Conservation (phyloP, 805 yeast genomes). For the Nakazawaea anatomiae region DNA sequence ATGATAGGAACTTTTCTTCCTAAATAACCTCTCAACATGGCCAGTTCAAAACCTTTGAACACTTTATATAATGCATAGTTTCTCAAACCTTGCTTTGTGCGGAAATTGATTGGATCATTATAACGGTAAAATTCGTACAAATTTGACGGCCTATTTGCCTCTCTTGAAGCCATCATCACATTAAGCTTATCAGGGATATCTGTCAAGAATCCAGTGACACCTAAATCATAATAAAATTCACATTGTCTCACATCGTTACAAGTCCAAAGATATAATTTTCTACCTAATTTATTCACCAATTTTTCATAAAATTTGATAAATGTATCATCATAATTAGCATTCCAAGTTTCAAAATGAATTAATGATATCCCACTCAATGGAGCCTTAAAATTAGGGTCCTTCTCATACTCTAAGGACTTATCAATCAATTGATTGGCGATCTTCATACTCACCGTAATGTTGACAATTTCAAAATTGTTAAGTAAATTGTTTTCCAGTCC, state of each 20-base stretch:
- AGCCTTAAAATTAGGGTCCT: not conserved
- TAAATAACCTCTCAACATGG: constrained; percentile 2
- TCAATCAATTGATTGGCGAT: constrained; percentile 18
- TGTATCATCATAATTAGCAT: constrained; percentile 1
- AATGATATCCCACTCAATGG: constrained; percentile 5
- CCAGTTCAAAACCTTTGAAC: constrained; percentile 1
- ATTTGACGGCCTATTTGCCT: not conserved
- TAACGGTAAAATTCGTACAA: constrained; percentile 4
- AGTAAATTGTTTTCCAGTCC: constrained; percentile 15
- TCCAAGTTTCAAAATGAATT: constrained; percentile 7
- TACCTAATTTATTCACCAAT: constrained; percentile 1
- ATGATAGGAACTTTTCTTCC: constrained; percentile 4
- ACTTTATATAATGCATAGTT: constrained; percentile 4
- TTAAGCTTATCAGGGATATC: constrained; percentile 5
- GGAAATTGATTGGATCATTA: constrained; percentile 7
- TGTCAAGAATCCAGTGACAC: constrained; percentile 6
- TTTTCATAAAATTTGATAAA: constrained; percentile 7
- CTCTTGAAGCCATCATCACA: not conserved
- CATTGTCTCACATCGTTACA: constrained; percentile 1
- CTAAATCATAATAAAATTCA: constrained; percentile 3
- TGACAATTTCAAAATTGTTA: constrained; percentile 19
- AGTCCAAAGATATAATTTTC: constrained; percentile 10
- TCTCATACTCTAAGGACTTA: not conserved
- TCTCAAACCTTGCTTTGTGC: constrained; percentile 5
- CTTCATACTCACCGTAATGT: constrained; percentile 23